Evolutionary conservation across 306 rosid genomes (phyloP), one percentile per base, ranked within the genome.

Genomic region (Fragaria vesca): DNA sequence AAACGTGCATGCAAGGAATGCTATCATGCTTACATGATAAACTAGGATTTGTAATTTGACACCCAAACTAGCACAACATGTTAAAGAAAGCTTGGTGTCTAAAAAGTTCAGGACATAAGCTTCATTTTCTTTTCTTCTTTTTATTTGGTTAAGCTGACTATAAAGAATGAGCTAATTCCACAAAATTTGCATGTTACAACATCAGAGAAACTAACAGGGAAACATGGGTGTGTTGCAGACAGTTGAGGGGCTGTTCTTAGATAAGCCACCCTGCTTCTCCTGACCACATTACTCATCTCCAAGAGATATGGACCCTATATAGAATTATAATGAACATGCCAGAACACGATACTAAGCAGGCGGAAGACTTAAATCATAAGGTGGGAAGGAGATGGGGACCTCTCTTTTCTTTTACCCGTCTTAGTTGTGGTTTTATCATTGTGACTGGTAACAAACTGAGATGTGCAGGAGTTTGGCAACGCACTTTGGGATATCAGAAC

Each of bases 341-440:
- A 42, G 43, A 43, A 74, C 8, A 74, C 30, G 34, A 38, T 57
- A 11, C 78, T 24, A 42, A 36, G 71, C 57, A 61, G 60, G 45
- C 2, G 15, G 21, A 60, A 45, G 43, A 75, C 15, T 36, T 17
- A 48, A 5, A 20, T 24, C 38, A 12, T 43, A 11, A 77, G 58
- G 75, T 78, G 78, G 67, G 81, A 83, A 76, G 88, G 69, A 42
- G 84, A 86, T 20, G 79, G 81, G 24, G 89, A 79, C 84, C 96
- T 92, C 81, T 90, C 97, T 79, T 94, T 91, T 76, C 96, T 86
- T 85, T 91, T 90, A 16, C 96, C 90, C 6, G 81, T 85, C 54
- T 76, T 32, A 18, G 86, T 15, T 30, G 46, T 18, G 57, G 75
- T 46, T 51, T 72, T 79, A 65, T 70, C 81, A 58, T 73, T 79